Evolutionary conservation across 2,329 filamentous ascomycete species (phyloP).

Genomic region (Mycocentrospora acerina): DNA sequence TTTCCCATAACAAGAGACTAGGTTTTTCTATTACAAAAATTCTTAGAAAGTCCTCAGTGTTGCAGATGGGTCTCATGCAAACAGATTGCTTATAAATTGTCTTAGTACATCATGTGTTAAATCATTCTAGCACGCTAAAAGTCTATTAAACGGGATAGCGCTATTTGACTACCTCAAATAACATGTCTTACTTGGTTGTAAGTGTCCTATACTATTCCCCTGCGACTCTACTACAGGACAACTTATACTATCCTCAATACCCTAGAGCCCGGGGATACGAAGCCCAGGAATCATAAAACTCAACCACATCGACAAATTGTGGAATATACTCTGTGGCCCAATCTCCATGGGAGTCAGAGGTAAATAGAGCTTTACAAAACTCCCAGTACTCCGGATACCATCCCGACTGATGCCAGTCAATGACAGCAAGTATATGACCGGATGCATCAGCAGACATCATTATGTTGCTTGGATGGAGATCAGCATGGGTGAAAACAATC

Average conservation of each 20-base stretch:
- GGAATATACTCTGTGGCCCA: slow-evolving; percentile 4
- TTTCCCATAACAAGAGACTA: too few relatives aligned
- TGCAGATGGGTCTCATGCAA: background rate
- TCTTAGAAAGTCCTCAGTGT: background rate
- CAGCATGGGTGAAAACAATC: slow-evolving; percentile 77
- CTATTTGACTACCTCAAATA: background rate
- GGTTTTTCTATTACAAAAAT: too few relatives aligned
- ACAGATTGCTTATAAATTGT: background rate
- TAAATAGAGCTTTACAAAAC: slow-evolving; percentile 7
- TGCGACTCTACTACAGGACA: slow-evolving; percentile 1
- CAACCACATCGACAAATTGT: slow-evolving; percentile 2
- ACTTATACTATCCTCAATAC: slow-evolving; percentile 1
- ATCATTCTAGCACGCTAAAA: background rate
- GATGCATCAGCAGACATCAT: slow-evolving; percentile 65
- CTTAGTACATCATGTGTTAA: background rate
- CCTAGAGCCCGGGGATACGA: slow-evolving; percentile 3
- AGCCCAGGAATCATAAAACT: slow-evolving; percentile 2
- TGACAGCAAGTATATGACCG: slow-evolving; percentile 31
- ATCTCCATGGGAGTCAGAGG: slow-evolving; percentile 1
- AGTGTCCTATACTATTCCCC: background rate
- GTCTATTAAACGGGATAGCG: background rate
- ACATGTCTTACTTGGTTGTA: background rate
- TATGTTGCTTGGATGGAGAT: slow-evolving; percentile 94
- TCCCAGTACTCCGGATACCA: slow-evolving; percentile 26
- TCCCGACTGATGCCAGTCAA: slow-evolving; percentile 40